Percentiles rank a stretch among this genome's conserved stretches.
phyloP scores from a whole-genome alignment of 2,329 filamentous ascomycete species.

The Polychaeton citri region DNA sequence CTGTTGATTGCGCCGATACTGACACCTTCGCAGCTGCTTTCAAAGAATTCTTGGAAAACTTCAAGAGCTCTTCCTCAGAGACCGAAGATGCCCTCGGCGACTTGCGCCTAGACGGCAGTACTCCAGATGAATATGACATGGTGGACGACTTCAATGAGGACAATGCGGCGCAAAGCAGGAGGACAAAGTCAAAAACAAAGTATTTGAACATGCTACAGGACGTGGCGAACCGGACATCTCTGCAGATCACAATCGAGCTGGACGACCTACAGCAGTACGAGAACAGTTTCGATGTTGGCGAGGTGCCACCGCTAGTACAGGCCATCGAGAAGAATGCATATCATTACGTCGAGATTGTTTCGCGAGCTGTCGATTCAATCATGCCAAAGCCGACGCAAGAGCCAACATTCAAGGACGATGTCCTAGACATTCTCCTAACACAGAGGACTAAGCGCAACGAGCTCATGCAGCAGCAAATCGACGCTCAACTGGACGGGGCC shows the following conservation, averaged over 20 bases:
- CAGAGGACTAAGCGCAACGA: slow-evolving; percentile 80
- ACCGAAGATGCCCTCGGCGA: slow-evolving; percentile 72
- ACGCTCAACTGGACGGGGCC: slow-evolving; percentile 35
- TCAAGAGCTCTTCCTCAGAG: slow-evolving; percentile 65
- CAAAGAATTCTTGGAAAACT: slow-evolving; percentile 73
- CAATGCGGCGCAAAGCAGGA: slow-evolving; percentile 21
- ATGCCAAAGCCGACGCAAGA: slow-evolving; percentile 70
- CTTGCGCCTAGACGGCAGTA: slow-evolving; percentile 72
- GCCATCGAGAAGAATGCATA: slow-evolving; percentile 85
- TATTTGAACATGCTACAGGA: slow-evolving; percentile 82
- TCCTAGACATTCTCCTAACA: slow-evolving; percentile 91
- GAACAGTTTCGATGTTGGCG: slow-evolving; percentile 50
- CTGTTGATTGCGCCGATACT: slow-evolving; percentile 13
- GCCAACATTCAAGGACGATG: slow-evolving; percentile 91
- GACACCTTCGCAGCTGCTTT: slow-evolving; percentile 51
- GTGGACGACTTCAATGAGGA: slow-evolving; percentile 50
- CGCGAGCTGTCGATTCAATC: slow-evolving; percentile 72
- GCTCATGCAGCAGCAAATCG: slow-evolving; percentile 40
- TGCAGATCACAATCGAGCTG: slow-evolving; percentile 74
- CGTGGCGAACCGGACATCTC: slow-evolving; percentile 63
- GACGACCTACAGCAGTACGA: slow-evolving; percentile 84
- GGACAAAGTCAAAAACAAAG: slow-evolving; percentile 54
- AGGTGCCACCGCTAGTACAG: slow-evolving; percentile 54
- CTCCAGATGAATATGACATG: slow-evolving; percentile 87
- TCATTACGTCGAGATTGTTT: slow-evolving; percentile 88